Conservation (phyloP, 805 yeast species). For the Wickerhamomyces mucosus region DNA sequence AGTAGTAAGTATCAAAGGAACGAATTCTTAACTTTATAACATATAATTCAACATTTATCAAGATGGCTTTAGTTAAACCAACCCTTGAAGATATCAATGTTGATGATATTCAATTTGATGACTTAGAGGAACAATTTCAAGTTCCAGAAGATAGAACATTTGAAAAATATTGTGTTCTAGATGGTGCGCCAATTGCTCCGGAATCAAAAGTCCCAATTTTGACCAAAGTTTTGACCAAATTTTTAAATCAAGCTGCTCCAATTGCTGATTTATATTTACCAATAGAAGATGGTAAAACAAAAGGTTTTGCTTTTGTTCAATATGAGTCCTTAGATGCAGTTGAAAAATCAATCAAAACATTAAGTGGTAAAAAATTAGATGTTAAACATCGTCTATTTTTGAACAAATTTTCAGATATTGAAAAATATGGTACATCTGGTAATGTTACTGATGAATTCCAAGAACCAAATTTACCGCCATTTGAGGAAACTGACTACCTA, state of each 20-base stretch:
- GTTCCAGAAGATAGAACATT: slow-evolving; percentile 53
- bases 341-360: slow-evolving; percentile 64
- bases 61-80: slow-evolving; percentile 22
- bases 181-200: slow-evolving; percentile 95
- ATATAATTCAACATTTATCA: no score
- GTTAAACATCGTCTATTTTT: slow-evolving; percentile 83
- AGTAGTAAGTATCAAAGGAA: no score
- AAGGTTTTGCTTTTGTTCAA: slow-evolving; percentile 82
- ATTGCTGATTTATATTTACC: slow-evolving; percentile 80
- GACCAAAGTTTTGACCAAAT: slow-evolving; percentile 75
- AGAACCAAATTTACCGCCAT: slow-evolving; percentile 68
- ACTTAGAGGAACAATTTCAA: slow-evolving; percentile 68
- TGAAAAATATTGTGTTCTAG: slow-evolving; percentile 76
- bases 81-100: slow-evolving; percentile 38
- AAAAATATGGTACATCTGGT: slow-evolving; percentile 61
- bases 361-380: slow-evolving; percentile 87
- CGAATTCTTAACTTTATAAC: no score
- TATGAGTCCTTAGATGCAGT: slow-evolving; percentile 61
- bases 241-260: slow-evolving; percentile 70
- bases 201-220: slow-evolving; percentile 77
- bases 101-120: slow-evolving; percentile 72
- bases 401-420: slow-evolving; percentile 76
- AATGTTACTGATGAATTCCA: slow-evolving; percentile 49
- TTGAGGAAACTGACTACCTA: slow-evolving; percentile 70
- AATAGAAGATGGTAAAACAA: slow-evolving; percentile 64